phyloP scores from a whole-genome alignment of 805 yeast genomes.

The Tetrapisispora taiwanensis region DNA sequence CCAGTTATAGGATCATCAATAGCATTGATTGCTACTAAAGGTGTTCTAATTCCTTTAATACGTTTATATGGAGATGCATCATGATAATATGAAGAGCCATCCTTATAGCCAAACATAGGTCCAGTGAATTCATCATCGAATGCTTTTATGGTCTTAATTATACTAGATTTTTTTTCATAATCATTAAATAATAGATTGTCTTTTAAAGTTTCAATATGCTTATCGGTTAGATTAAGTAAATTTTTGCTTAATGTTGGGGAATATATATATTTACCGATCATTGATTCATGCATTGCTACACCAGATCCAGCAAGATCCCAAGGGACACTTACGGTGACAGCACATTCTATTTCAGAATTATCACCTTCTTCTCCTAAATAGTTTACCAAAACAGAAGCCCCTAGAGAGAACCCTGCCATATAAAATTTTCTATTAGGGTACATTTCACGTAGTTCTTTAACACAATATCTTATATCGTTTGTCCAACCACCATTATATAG shows the following conservation, averaged over 20 bases:
- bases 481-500: constrained; percentile 66
- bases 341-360: constrained; percentile 39
- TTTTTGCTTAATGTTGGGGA: constrained; percentile 42
- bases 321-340: constrained; percentile 53
- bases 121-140: constrained; percentile 63
- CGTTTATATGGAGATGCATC: constrained; percentile 48
- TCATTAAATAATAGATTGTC: constrained; percentile 18
- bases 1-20: constrained; percentile 70
- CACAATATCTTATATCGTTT: constrained; percentile 51
- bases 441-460: constrained; percentile 38
- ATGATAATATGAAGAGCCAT: constrained; percentile 56
- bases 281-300: constrained; percentile 32
- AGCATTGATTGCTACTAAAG: constrained; percentile 53
- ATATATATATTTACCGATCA: constrained; percentile 38
- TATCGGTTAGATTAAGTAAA: constrained; percentile 33
- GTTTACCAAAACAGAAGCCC: constrained; percentile 62
- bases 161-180: constrained; percentile 18
- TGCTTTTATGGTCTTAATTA: constrained; percentile 33
- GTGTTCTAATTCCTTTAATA: constrained; percentile 45
- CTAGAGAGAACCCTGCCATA: constrained; percentile 73
- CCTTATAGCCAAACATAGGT: constrained; percentile 52
- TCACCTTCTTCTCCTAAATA: constrained; percentile 58
- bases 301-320: constrained; percentile 60
- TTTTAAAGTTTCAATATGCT: constrained; percentile 33
- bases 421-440: constrained; percentile 59